Evolutionary conservation across 306 rosid genomes (phyloP).

Genomic region (Sesbania bispinosa): DNA sequence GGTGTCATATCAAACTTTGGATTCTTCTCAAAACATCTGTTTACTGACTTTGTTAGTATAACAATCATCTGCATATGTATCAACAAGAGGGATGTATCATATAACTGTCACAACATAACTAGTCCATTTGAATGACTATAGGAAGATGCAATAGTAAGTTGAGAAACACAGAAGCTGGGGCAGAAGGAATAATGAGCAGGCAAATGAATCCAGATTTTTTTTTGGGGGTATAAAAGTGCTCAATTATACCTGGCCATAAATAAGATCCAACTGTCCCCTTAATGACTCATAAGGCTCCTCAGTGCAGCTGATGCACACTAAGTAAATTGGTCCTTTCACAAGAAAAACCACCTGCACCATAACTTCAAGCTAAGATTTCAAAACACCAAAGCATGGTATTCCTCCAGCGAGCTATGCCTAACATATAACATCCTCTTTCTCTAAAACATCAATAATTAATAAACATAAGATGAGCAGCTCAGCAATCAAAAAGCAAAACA

Average conservation of each 20-base stretch:
- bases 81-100: conserved; percentile 24
- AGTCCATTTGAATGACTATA: neutral
- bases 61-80: conserved; percentile 80
- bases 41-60: conserved; percentile 86
- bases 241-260: conserved; percentile 82
- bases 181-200: conserved; percentile 16
- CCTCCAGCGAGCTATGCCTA: neutral
- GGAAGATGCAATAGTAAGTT: neutral
- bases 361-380: conserved; percentile 14
- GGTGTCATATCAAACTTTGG: conserved; percentile 98
- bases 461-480: conserved; percentile 15
- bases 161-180: neutral
- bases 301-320: conserved; percentile 94
- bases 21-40: conserved; percentile 93
- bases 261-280: conserved; percentile 80
- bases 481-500: conserved; percentile 16
- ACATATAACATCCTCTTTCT: neutral
- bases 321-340: conserved; percentile 93
- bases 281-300: conserved; percentile 89
- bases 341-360: conserved; percentile 79
- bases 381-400: neutral
- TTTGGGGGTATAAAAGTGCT: conserved; percentile 1
- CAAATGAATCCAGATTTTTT: neutral
- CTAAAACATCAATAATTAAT: neutral
- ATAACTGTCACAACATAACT: conserved; percentile 16